These are phyloP conservation scores for Fistulifera solaris DNA, from an alignment of 108 stramenopile species.

Conservation along the genomic window DNA sequence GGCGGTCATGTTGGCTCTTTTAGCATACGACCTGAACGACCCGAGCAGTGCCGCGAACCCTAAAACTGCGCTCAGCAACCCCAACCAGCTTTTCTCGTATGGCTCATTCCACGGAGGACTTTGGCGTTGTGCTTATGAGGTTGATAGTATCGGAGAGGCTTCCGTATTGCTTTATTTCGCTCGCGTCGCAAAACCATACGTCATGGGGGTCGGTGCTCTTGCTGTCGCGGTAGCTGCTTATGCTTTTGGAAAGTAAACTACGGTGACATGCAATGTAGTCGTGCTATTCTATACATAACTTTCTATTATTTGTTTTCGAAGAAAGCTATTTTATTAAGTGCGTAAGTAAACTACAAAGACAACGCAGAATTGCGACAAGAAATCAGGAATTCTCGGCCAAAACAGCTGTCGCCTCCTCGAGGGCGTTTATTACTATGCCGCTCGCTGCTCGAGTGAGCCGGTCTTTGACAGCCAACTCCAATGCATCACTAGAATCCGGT, in stretches of 20 bases:
- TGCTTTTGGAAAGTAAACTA: no score
- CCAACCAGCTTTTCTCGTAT: constrained; percentile 91
- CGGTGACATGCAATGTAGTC: no score
- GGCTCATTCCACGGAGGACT: constrained; percentile 92
- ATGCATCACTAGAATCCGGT: constrained; percentile 28
- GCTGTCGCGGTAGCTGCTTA: constrained; percentile 15
- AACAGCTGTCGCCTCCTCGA: neutral
- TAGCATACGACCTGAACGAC: constrained; percentile 86
- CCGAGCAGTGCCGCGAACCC: constrained; percentile 67
- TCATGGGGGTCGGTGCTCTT: constrained; percentile 45
- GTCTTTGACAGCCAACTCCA: constrained; percentile 69
- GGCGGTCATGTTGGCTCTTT: constrained; percentile 93
- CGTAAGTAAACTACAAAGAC: no score
- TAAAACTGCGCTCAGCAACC: constrained; percentile 68
- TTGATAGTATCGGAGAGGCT: constrained; percentile 92
- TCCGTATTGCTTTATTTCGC: constrained; percentile 88
- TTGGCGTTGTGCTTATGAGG: constrained; percentile 92
- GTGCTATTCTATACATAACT: no score
- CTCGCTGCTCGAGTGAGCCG: constrained; percentile 79
- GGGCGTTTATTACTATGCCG: constrained; percentile 51
- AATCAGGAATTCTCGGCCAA: no score
- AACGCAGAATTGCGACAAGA: no score
- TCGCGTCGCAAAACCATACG: constrained; percentile 58
- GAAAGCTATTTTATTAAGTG: no score
- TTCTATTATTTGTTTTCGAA: no score